Conservation (phyloP, 371 early-diverging fungal genomes). For the Mucor sp. region DNA sequence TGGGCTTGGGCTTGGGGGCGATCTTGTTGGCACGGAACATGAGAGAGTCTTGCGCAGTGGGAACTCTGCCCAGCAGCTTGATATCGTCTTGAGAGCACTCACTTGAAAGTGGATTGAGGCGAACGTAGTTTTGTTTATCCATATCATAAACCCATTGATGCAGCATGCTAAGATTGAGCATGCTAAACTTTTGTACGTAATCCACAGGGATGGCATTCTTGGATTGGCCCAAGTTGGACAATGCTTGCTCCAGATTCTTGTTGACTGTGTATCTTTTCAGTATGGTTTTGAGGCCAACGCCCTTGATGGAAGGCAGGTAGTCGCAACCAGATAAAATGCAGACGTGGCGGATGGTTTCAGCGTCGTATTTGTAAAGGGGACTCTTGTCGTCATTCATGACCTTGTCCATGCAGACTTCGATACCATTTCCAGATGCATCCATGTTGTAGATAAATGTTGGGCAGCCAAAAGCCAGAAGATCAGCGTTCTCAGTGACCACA, state of each 20-base stretch:
- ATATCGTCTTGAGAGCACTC: slow-evolving; percentile 13
- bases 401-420: neutral
- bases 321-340: slow-evolving; percentile 97
- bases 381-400: neutral
- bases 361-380: neutral
- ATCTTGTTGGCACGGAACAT: neutral
- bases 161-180: slow-evolving; percentile 77
- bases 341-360: slow-evolving; percentile 42
- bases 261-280: neutral
- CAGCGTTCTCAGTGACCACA: slow-evolving; percentile 97
- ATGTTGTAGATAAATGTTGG: slow-evolving; percentile 74
- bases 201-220: slow-evolving; percentile 14
- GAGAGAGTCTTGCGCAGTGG: neutral
- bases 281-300: slow-evolving; percentile 82
- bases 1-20: neutral
- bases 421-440: slow-evolving; percentile 64
- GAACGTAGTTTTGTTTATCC: slow-evolving; percentile 38
- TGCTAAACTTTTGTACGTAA: slow-evolving; percentile 72
- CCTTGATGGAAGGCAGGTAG: slow-evolving; percentile 82
- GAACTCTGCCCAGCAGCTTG: slow-evolving; percentile 11
- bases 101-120: slow-evolving; percentile 57
- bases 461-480: slow-evolving; percentile 95
- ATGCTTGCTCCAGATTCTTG: neutral
- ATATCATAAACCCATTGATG: slow-evolving; percentile 85
- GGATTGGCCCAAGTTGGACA: neutral